Conservation (phyloP, 2,329 filamentous ascomycete species). For the Biscogniauxia sp. region DNA sequence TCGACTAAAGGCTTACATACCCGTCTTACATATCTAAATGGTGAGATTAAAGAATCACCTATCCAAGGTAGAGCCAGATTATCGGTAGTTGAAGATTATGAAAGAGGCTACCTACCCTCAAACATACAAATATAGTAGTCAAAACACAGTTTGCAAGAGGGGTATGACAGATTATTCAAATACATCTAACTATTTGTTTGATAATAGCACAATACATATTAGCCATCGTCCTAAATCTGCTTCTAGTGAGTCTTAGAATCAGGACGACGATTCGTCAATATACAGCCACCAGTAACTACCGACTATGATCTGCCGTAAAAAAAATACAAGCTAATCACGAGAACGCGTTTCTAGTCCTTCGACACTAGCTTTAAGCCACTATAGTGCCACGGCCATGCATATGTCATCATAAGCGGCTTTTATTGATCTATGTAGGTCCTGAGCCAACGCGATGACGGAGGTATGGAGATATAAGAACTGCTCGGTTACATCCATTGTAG, state of each 20-base stretch:
- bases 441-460: not conserved
- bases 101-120: not conserved
- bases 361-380: not conserved
- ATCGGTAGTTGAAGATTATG: not conserved
- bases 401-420: not conserved
- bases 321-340: not conserved
- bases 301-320: not conserved
- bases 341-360: not conserved
- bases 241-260: not conserved
- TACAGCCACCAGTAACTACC: not conserved
- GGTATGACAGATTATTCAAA: not conserved
- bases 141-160: not conserved
- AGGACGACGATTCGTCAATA: not conserved
- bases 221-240: not conserved
- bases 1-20: not conserved
- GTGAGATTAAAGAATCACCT: not conserved
- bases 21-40: not conserved
- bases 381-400: not conserved
- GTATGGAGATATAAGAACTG: not conserved
- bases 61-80: not conserved
- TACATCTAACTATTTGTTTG: not conserved
- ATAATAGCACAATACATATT: not conserved
- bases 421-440: not conserved
- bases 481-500: not conserved
- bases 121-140: not conserved